Percentiles rank a stretch among this genome's conserved stretches.
Conservation (phyloP, 1,139 yeast genomes). For the Debaryomycetaceae sp. region DNA sequence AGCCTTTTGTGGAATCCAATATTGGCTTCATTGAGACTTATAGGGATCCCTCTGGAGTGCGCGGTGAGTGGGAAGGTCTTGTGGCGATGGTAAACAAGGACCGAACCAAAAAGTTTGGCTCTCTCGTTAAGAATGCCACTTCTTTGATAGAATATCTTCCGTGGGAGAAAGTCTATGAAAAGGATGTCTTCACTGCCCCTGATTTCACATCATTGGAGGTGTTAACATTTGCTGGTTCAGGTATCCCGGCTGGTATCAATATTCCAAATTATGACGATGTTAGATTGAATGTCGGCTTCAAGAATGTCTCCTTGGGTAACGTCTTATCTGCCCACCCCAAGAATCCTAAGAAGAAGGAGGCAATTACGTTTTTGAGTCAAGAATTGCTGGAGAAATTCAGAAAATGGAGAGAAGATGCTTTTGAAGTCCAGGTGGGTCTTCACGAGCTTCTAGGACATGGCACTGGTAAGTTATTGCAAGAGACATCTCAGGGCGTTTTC, state of each 20-base stretch:
- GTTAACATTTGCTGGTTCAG: constrained; percentile 83
- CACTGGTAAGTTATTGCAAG: constrained; percentile 74
- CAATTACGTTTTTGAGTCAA: constrained; percentile 60
- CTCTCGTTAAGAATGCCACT: constrained; percentile 64
- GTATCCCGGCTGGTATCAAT: constrained; percentile 90
- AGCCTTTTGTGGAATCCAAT: constrained; percentile 81
- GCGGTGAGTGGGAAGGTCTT: constrained; percentile 93
- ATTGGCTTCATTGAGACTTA: constrained; percentile 90
- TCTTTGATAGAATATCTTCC: constrained; percentile 65
- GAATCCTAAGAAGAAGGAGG: constrained; percentile 63
- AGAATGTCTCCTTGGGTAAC: constrained; percentile 85
- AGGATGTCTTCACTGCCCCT: constrained; percentile 84
- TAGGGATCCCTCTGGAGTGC: constrained; percentile 86
- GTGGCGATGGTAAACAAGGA: constrained; percentile 92
- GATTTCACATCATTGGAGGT: constrained; percentile 90
- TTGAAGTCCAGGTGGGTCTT: constrained; percentile 90
- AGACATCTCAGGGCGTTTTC: constrained; percentile 58
- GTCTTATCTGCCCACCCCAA: constrained; percentile 65
- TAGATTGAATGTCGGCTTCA: constrained; percentile 77
- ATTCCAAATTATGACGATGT: constrained; percentile 92
- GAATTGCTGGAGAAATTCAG: constrained; percentile 55
- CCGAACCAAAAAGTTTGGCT: constrained; percentile 74
- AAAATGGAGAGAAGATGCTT: constrained; percentile 75
- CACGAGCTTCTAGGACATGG: constrained; percentile 94
- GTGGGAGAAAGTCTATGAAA: constrained; percentile 73